phyloP scores from a whole-genome alignment of 345 rosid genomes.

The Camelina laxa region DNA sequence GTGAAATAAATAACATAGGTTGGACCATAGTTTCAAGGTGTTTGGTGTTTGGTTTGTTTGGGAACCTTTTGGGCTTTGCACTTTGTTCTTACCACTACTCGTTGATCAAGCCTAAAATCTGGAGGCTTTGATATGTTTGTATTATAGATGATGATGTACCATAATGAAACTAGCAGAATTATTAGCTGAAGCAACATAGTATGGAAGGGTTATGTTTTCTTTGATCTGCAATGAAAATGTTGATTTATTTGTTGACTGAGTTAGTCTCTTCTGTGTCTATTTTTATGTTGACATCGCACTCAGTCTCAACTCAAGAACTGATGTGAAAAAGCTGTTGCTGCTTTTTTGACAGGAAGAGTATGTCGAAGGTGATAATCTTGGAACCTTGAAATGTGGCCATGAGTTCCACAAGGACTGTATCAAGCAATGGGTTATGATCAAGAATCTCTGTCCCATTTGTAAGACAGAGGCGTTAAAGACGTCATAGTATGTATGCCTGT shows the following conservation, averaged over 20 bases:
- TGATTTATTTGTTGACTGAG: neutral
- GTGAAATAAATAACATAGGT: neutral
- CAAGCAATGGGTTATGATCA: conserved; percentile 84
- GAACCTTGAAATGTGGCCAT: conserved; percentile 83
- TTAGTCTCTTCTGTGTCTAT: conserved; percentile 5
- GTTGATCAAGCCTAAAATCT: too few relatives aligned
- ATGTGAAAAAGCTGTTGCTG: conserved; percentile 18
- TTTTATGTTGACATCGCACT: neutral
- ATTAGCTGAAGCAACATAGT: neutral
- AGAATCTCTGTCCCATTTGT: conserved; percentile 91
- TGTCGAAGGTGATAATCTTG: conserved; percentile 69
- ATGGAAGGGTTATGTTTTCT: too few relatives aligned
- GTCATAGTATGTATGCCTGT: conserved; percentile 15
- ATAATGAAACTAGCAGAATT: neutral
- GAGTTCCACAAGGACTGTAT: conserved; percentile 75
- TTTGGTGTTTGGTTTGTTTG: conserved; percentile 5
- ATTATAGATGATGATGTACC: neutral
- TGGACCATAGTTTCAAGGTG: neutral
- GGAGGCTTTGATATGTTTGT: neutral
- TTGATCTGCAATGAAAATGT: too few relatives aligned
- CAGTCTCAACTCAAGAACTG: conserved; percentile 5
- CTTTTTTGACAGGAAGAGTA: conserved; percentile 72
- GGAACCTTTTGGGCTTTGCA: too few relatives aligned
- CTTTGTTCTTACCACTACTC: too few relatives aligned
- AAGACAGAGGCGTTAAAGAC: conserved; percentile 67